Conservation (phyloP, 108 stramenopile species). For the Skeletonema menzelii region DNA sequence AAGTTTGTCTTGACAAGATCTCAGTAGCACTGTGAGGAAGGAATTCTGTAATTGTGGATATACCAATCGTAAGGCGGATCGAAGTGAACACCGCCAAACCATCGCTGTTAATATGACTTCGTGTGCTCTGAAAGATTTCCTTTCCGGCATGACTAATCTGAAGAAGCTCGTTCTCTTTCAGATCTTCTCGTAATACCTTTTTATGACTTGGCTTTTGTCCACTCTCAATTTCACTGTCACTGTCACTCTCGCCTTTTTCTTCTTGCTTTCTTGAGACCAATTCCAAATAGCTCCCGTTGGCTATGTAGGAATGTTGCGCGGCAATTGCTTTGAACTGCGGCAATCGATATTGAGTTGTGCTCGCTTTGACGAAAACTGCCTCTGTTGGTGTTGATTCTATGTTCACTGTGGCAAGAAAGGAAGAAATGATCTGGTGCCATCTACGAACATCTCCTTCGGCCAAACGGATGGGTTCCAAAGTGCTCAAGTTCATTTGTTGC, state of each 20-base stretch:
- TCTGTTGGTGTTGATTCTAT: conserved; percentile 4
- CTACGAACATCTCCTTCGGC: conserved; percentile 8
- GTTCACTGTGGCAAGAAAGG: conserved; percentile 22
- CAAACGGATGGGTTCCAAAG: background rate
- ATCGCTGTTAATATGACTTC: conserved; percentile 14
- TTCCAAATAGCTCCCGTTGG: conserved; percentile 32
- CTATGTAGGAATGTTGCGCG: conserved; percentile 34
- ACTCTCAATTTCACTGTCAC: conserved; percentile 15
- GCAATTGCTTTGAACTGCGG: conserved; percentile 26
- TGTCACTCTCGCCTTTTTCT: conserved; percentile 3
- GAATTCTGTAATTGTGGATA: conserved; percentile 28
- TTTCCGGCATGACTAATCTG: conserved; percentile 20
- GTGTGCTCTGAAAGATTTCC: conserved; percentile 25
- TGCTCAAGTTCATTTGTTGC: conserved; percentile 3
- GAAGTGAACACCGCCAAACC: conserved; percentile 23
- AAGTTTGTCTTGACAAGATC: conserved; percentile 26
- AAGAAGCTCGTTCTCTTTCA: conserved; percentile 23
- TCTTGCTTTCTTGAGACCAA: conserved; percentile 4
- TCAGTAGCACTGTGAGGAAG: conserved; percentile 31
- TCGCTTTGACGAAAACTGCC: conserved; percentile 12
- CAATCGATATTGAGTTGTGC: conserved; percentile 11
- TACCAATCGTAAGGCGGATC: conserved; percentile 34
- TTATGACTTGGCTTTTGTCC: background rate
- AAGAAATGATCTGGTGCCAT: conserved; percentile 31
- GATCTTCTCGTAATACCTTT: background rate